Conservation (phyloP, 2,329 filamentous ascomycete species). For the Pseudocercospora musae region DNA sequence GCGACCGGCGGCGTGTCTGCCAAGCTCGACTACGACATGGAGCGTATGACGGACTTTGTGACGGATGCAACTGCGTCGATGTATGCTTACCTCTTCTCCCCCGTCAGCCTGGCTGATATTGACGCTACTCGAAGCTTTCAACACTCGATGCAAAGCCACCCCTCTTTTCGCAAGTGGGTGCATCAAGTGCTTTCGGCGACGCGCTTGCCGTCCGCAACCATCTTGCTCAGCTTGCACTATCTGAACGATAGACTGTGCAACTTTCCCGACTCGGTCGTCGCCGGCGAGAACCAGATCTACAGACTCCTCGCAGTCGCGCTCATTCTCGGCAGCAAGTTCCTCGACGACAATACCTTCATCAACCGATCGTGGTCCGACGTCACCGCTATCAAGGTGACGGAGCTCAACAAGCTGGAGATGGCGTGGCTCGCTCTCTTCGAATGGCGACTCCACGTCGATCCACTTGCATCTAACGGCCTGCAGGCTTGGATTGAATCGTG, state of each 20-base stretch:
- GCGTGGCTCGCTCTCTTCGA: conserved; percentile 82
- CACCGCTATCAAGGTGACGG: conserved; percentile 78
- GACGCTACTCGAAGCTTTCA: conserved; percentile 62
- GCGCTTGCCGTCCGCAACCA: conserved; percentile 83
- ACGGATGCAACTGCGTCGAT: conserved; percentile 79
- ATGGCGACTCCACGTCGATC: conserved; percentile 84
- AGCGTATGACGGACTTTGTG: conserved; percentile 92
- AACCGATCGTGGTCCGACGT: conserved; percentile 96
- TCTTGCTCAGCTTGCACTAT: conserved; percentile 86
- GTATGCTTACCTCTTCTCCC: conserved; percentile 58
- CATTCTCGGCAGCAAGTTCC: conserved; percentile 87
- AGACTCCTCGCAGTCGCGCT: conserved; percentile 81
- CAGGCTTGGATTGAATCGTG: conserved; percentile 63
- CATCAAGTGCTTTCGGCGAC: conserved; percentile 87
- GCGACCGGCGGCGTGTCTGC: conserved; percentile 83
- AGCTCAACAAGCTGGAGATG: conserved; percentile 81
- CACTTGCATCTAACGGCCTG: conserved; percentile 71
- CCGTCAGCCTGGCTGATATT: conserved; percentile 59
- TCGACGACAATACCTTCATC: conserved; percentile 97
- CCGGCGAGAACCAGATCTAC: conserved; percentile 70
- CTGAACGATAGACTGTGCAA: conserved; percentile 69
- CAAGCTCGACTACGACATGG: conserved; percentile 94
- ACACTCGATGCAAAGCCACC: conserved; percentile 59
- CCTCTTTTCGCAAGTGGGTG: conserved; percentile 86
- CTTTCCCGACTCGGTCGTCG: conserved; percentile 31